These are phyloP conservation scores for Epithele typhae DNA, from an alignment of 768 basidiomycete genomes.

Conservation along the genomic window DNA sequence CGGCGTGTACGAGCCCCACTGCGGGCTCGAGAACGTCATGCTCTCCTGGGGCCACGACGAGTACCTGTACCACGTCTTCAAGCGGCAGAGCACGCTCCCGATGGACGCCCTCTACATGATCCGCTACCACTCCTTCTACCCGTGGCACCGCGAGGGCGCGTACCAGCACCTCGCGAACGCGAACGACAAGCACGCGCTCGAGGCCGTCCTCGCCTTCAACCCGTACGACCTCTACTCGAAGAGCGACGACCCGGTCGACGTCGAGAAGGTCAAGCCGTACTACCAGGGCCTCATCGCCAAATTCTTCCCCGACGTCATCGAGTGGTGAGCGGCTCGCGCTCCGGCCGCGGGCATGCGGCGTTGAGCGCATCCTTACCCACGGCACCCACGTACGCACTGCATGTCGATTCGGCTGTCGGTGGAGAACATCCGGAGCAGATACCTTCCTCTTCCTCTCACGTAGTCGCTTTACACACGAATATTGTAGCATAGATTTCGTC, in stretches of 20 bases:
- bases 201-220: slow-evolving; percentile 83
- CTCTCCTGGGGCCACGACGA: slow-evolving; percentile 92
- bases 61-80: slow-evolving; percentile 83
- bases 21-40: slow-evolving; percentile 85
- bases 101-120: slow-evolving; percentile 87
- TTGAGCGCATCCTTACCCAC: too few relatives aligned
- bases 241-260: slow-evolving; percentile 62
- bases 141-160: slow-evolving; percentile 89
- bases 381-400: too few relatives aligned
- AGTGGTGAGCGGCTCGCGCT: slow-evolving; percentile 51
- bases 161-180: slow-evolving; percentile 78
- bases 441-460: too few relatives aligned
- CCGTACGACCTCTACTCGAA: slow-evolving; percentile 95
- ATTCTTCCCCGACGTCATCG: slow-evolving; percentile 77
- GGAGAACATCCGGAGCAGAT: too few relatives aligned
- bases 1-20: slow-evolving; percentile 74
- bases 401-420: too few relatives aligned
- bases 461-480: too few relatives aligned
- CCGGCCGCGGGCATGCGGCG: too few relatives aligned
- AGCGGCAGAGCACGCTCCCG: slow-evolving; percentile 78
- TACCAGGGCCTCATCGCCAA: slow-evolving; percentile 79
- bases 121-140: slow-evolving; percentile 93
- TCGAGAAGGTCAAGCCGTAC: slow-evolving; percentile 69
- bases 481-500: too few relatives aligned
- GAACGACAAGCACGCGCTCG: slow-evolving; percentile 58